Evolutionary conservation across 75 land plant species (phyloP).

Genomic region (Picea sitchensis): DNA sequence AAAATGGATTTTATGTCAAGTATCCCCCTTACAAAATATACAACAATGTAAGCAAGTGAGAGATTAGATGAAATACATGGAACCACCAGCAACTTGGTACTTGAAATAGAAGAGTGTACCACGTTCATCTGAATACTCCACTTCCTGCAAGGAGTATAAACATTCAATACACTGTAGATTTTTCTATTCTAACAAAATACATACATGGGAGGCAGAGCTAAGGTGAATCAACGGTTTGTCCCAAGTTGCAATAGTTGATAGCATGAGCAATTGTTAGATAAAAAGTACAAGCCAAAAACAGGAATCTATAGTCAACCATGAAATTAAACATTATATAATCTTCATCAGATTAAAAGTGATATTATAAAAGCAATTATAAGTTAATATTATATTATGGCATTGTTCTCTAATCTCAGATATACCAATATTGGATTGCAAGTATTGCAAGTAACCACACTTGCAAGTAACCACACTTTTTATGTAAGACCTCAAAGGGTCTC

Average conservation of each 20-base stretch:
- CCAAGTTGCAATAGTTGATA: neutral
- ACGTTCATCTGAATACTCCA: constrained; percentile 86
- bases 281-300: neutral
- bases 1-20: neutral
- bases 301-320: neutral
- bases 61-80: constrained; percentile 44
- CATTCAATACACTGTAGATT: neutral
- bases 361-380: neutral
- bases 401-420: no score
- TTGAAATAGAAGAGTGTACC: constrained; percentile 79
- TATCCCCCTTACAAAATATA: no score
- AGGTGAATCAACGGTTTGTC: neutral
- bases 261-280: neutral
- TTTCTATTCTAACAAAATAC: neutral
- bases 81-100: constrained; percentile 94
- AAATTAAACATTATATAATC: neutral
- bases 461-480: neutral
- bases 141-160: constrained; percentile 60
- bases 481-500: neutral
- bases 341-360: neutral
- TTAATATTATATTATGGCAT: no score
- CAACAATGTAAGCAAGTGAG: neutral
- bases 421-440: neutral
- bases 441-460: neutral
- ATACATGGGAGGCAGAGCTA: neutral